Base-by-base conservation (phyloP, 768 basidiomycete species). In the Collybiopsis confluens region DNA sequence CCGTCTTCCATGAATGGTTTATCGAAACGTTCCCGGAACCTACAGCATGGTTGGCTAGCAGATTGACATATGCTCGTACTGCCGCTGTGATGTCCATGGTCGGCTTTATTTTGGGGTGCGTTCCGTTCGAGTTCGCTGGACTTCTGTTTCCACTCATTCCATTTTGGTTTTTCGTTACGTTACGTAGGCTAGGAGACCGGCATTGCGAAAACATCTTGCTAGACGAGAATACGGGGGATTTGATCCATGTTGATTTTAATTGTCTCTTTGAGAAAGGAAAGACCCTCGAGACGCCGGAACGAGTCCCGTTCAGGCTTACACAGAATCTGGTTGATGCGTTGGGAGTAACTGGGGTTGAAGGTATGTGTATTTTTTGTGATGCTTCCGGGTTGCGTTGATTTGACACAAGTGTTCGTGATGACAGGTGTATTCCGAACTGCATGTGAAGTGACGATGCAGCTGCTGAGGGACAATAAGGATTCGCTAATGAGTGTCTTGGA, bases 81-180 rank as follows among this genome's bases (percentile, higher is more conserved):
- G 82, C 90, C 0, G 97, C 96, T 0, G 97, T 98, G 51, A 98
- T 97, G 88, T 97, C 90, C 1, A 98, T 99, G 90, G 90, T 98
- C 20, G 97, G 97, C 10, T 96, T 90, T 62, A 93, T 99, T 40
- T 75, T 98, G 11, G 96, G 96, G 93, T 26, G 13, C 13, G 35
- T 52, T 15, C 35, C 21, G 4, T 21, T 11, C 52, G 16, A 54
- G 11, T 48, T 24, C 45, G 43, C 36, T 48, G 37, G 33, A 23
- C 30, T 20, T 4, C 28, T 30, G 35, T 24, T 52, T 30, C 8
- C 43, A 30, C 47, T n/a, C n/a, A n/a, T n/a, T n/a, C n/a, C n/a
- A n/a, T n/a, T n/a, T n/a, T n/a, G n/a, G n/a, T n/a, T n/a, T n/a
- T n/a, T n/a, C n/a, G n/a, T n/a, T n/a, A n/a, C n/a, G n/a, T n/a